Base-by-base conservation (phyloP, 345 rosid species). In the Cardamine occulta region DNA sequence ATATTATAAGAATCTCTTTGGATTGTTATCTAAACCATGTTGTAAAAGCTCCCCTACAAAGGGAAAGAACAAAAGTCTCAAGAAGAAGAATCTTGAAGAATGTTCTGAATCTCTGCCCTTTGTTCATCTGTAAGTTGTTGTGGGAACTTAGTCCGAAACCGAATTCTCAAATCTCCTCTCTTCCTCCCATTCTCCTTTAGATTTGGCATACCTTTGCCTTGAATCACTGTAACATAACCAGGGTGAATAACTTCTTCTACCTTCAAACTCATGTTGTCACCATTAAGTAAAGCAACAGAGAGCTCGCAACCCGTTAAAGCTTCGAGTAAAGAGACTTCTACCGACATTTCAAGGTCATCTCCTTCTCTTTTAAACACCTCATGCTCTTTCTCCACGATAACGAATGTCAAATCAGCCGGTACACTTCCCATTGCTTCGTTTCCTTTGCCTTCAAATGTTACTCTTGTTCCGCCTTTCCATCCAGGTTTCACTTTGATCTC, bases 401-500 rank as follows among this genome's bases (percentile, higher is more conserved):
- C 67, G 10, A 93, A 91, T 1, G 83, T 86, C 24, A 93, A 54
- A 35, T 93, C 97, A 0, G 94, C 89, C 0, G 96, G 85, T n/a
- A 47, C 78, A 42, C 69, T 58, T 1, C 93, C 91, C n/a, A 83
- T 82, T 37, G 82, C 79, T 83, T 93, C 93, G 29, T 82, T 87
- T 28, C 91, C 97, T 86, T 74, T 87, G 4, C 94, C 93, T 82
- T 89, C 87, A n/a, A 93, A 93, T 52, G 97, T 93, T 14, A 89
- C 80, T 82, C 80, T 87, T 0, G 96, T 93, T 49, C 97, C 96
- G 12, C 75, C 80, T 75, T 82, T 91, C 98, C 98, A 93, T 54
- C 97, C 98, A 2, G 98, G 84, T 84, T 89, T 86, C 75, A 93
- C 92, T 67, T 88, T 79, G 62, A 93, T 86, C 3, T 85, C 84